These are phyloP conservation scores for Myotisia sp. DNA, from an alignment of 2,329 filamentous ascomycete species.

Conservation along the genomic window DNA sequence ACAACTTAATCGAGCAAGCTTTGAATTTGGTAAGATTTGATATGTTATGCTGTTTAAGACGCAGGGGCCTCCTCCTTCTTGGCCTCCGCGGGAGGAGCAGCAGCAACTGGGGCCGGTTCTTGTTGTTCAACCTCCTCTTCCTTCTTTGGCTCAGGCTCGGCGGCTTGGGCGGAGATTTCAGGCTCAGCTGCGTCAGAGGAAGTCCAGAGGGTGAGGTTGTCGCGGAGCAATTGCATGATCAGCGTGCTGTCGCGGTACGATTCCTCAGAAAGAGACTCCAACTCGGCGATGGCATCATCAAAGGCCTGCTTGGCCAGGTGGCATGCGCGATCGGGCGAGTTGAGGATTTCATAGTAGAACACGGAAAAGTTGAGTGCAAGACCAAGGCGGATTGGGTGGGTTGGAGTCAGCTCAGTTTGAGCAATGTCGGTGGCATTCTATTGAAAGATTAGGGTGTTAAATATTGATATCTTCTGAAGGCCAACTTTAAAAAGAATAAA, in stretches of 20 bases:
- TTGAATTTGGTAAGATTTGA: too few relatives aligned
- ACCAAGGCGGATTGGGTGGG: constrained; percentile 94
- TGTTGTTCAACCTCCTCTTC: constrained; percentile 21
- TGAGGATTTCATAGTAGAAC: constrained; percentile 99
- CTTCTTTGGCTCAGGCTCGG: constrained; percentile 32
- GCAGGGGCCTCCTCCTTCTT: constrained; percentile 16
- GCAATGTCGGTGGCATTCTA: constrained; percentile 95
- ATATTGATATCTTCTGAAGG: too few relatives aligned
- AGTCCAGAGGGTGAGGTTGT: constrained; percentile 97
- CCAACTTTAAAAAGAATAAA: background rate
- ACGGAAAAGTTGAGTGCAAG: constrained; percentile 98
- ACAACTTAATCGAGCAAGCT: too few relatives aligned
- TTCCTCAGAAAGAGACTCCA: constrained; percentile 94
- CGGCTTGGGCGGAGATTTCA: constrained; percentile 38
- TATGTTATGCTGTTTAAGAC: constrained; percentile 22
- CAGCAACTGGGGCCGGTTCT: background rate
- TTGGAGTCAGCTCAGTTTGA: constrained; percentile 92
- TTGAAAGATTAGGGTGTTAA: constrained; percentile 9
- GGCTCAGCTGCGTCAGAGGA: constrained; percentile 75
- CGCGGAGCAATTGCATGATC: constrained; percentile 97
- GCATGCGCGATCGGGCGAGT: constrained; percentile 94
- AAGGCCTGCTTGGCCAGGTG: constrained; percentile 98
- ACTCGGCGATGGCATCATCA: constrained; percentile 95
- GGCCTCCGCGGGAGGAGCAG: constrained; percentile 6
- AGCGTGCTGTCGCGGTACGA: constrained; percentile 98